Percentiles rank a stretch among this genome's conserved stretches.
These are phyloP conservation scores for Ettlia oleoabundans DNA, from an alignment of 139 green algal genomes.

Conservation along the genomic window DNA sequence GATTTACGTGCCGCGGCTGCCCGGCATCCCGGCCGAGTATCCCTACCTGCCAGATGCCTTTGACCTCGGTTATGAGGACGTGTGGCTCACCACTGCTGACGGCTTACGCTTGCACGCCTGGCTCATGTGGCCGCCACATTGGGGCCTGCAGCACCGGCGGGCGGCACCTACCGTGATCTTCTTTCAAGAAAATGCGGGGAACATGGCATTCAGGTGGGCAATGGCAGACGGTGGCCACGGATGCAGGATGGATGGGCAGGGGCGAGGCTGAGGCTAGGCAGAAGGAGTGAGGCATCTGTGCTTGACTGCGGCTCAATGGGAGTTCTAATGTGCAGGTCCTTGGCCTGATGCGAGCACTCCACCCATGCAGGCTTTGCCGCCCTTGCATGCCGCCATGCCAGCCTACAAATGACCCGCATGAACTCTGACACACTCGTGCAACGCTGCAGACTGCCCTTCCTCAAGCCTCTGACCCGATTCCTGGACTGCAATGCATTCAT, in stretches of 20 bases:
- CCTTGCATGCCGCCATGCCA: not conserved
- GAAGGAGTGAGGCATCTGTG: too few species aligned
- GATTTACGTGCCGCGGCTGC: constrained; percentile 83
- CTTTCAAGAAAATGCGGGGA: constrained; percentile 92
- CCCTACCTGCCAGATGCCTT: constrained; percentile 60
- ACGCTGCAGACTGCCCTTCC: constrained; percentile 70
- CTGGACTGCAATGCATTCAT: constrained; percentile 69
- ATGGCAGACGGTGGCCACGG: too few species aligned
- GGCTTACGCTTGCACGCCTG: constrained; percentile 81
- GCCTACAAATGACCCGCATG: not conserved
- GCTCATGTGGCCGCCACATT: constrained; percentile 66
- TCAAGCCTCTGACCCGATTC: constrained; percentile 60
- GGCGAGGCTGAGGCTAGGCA: not conserved
- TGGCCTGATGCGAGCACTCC: too few species aligned
- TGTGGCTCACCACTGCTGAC: constrained; percentile 59
- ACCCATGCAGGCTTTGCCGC: too few species aligned
- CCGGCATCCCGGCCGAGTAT: constrained; percentile 70
- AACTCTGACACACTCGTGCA: not conserved
- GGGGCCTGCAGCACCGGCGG: constrained; percentile 38
- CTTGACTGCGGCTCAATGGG: too few species aligned
- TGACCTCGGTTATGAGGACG: constrained; percentile 72
- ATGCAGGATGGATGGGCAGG: not conserved
- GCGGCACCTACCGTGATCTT: constrained; percentile 76
- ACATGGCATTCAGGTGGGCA: constrained; percentile 81
- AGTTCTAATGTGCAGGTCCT: too few species aligned